Percentiles rank a stretch among this genome's conserved stretches.
phyloP scores from a whole-genome alignment of 1,284 basidiomycete genomes.

The Leccinum angustisporum region DNA sequence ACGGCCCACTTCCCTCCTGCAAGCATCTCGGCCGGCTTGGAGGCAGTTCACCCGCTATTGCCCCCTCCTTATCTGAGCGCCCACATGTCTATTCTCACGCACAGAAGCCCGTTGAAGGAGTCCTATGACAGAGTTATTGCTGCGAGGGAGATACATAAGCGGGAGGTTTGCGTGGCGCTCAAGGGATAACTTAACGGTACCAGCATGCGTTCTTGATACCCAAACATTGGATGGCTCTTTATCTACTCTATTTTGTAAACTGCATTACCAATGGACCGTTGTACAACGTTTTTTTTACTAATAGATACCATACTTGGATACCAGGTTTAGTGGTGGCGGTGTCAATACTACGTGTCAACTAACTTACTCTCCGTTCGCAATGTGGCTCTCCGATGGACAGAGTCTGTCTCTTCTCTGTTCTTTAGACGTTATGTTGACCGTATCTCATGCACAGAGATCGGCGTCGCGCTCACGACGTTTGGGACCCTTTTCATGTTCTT shows the following conservation, averaged over 20 bases:
- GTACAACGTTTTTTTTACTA: conserved; percentile 11
- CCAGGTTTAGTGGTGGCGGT: conserved; percentile 20
- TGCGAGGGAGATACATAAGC: conserved; percentile 45
- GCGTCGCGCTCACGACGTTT: conserved; percentile 96
- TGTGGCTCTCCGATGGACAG: conserved; percentile 73
- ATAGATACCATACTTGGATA: conserved; percentile 12
- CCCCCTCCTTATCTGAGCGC: conserved; percentile 67
- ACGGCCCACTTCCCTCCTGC: conserved; percentile 54
- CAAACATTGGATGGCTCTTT: conserved; percentile 12
- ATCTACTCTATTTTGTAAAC: conserved; percentile 27
- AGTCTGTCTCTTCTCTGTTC: conserved; percentile 41
- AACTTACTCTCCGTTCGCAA: conserved; percentile 26
- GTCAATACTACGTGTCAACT: conserved; percentile 23
- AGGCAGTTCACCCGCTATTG: conserved; percentile 63
- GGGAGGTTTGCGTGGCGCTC: conserved; percentile 9
- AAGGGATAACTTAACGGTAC: conserved; percentile 1
- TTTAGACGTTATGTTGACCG: not conserved
- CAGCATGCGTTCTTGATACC: conserved; percentile 25
- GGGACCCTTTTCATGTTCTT: conserved; percentile 95
- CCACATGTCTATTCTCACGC: conserved; percentile 63
- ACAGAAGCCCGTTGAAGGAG: conserved; percentile 64
- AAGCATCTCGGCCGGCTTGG: conserved; percentile 50
- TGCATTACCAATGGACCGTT: conserved; percentile 19
- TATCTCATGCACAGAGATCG: conserved; percentile 67
- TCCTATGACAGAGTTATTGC: conserved; percentile 64